Evolutionary conservation across 2,329 filamentous ascomycete species (phyloP).

Genomic region (Fusarium redolens): DNA sequence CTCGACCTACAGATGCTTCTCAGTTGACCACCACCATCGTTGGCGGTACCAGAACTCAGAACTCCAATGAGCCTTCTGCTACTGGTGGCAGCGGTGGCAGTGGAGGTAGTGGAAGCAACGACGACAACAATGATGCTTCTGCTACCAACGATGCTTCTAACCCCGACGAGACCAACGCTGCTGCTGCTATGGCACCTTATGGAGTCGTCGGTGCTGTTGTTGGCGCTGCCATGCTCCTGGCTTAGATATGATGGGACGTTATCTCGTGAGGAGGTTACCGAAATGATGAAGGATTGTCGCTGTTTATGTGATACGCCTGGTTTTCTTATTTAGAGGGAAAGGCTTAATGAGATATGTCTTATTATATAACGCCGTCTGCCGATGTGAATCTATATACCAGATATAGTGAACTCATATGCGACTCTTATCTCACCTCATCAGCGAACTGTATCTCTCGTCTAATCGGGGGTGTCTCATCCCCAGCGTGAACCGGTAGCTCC

Average conservation of each 20-base stretch:
- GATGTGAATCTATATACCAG: not conserved
- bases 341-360: conserved; percentile 20
- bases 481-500: not conserved
- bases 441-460: conserved; percentile 39
- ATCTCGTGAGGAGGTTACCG: no score
- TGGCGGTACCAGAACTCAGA: conserved; percentile 24
- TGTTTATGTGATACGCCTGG: not conserved
- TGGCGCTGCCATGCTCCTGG: conserved; percentile 36
- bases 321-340: conserved; percentile 4
- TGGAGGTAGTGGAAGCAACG: not conserved
- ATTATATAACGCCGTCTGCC: not conserved
- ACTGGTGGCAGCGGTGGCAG: conserved; percentile 1
- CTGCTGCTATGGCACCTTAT: conserved; percentile 25
- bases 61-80: conserved; percentile 15
- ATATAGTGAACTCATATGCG: not conserved
- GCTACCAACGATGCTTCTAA: conserved; percentile 22
- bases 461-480: conserved; percentile 1
- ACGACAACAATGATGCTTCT: conserved; percentile 6
- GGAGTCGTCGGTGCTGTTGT: conserved; percentile 33
- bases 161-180: conserved; percentile 33
- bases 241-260: conserved; percentile 4
- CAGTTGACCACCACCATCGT: conserved; percentile 52
- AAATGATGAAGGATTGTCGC: not conserved
- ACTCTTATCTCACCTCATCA: conserved; percentile 24
- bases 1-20: conserved; percentile 46